Base-by-base conservation (phyloP, 2,329 filamentous ascomycete species). In the Sporothrix inflata region DNA sequence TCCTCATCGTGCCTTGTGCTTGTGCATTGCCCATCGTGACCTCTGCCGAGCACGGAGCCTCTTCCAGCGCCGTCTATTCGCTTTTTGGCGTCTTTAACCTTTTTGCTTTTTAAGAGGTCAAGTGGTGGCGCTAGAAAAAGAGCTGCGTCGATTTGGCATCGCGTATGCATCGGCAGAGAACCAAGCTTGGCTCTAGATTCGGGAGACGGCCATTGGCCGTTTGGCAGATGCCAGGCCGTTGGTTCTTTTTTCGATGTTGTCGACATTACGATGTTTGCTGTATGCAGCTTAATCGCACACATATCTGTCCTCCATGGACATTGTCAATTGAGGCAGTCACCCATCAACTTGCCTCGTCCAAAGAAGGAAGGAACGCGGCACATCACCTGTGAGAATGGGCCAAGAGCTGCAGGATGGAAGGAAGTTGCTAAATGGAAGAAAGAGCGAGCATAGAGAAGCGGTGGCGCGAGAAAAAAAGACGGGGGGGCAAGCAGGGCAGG, bases 401-500 rank as follows among this genome's bases (percentile, higher is more conserved):
- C 9, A 63, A 63, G 57, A 63, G 55, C 24, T 40, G 57, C 57
- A 66, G 1, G 57, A 42, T 24, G 8, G 9, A 27, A 57, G 27
- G 51, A 27, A 53, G 12, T 12, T 57, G 53, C 27, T 14, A 34
- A 34, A 47, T 47, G 14, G 45, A 47, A 47, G 38, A 69, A 69
- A 11, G 42, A 57, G 53, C 53, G 53, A 57, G 16, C 53, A 60
- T 9, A 40, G 67, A 53, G 16, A 55, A 42, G 49, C 61, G 70
- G 66, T 73, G 72, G 72, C 47, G 63, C 63, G 61, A 73, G 69
- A 30, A 40, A 53, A 27, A 53, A 67, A 40, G 45, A 34, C 51
- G 51, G 63, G 51, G 40, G 24, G 27, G 38, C 21, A 27, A 47
- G 14, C 21, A 47, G 2, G 51, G 71, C 61, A 40, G 60, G 34